Percentiles rank a stretch among this genome's conserved stretches.
phyloP scores from a whole-genome alignment of 2,329 filamentous ascomycete genomes.

The Thielaviopsis musarum region DNA sequence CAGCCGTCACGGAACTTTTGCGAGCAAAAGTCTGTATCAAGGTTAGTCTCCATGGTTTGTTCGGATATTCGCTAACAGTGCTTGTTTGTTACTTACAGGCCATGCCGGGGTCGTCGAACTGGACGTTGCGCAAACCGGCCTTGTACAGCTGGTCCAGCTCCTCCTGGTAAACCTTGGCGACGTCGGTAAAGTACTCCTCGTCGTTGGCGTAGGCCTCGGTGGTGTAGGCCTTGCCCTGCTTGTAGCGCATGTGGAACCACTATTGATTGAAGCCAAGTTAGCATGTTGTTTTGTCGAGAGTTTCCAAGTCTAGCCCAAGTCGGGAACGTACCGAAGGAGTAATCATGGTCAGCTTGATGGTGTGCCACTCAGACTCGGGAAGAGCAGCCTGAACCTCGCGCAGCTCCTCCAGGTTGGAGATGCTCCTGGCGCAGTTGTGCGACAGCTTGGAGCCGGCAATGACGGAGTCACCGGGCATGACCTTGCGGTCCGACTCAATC shows the following conservation, averaged over 20 bases:
- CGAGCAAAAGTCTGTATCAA: slow-evolving; percentile 49
- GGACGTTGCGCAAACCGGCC: slow-evolving; percentile 46
- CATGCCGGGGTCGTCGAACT: slow-evolving; percentile 51
- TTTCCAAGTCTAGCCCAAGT: slow-evolving; percentile 20
- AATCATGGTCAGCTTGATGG: slow-evolving; percentile 38
- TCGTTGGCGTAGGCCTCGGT: slow-evolving; percentile 16
- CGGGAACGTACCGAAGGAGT: slow-evolving; percentile 23
- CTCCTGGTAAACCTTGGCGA: slow-evolving; percentile 47
- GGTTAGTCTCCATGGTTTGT: slow-evolving; percentile 3
- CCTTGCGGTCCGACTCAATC: slow-evolving; percentile 34
- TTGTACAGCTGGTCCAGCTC: slow-evolving; percentile 45
- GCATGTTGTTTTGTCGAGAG: neutral
- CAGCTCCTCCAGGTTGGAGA: slow-evolving; percentile 34
- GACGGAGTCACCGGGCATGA: slow-evolving; percentile 40
- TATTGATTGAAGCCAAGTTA: slow-evolving; percentile 8
- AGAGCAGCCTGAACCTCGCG: slow-evolving; percentile 28
- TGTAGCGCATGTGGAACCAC: slow-evolving; percentile 18
- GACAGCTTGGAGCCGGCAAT: slow-evolving; percentile 31
- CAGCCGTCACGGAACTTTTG: slow-evolving; percentile 55
- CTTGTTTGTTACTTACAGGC: slow-evolving; percentile 32
- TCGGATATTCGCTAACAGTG: neutral
- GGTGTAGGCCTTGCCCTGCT: slow-evolving; percentile 16
- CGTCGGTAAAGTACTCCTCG: slow-evolving; percentile 45
- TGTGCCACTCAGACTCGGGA: slow-evolving; percentile 30
- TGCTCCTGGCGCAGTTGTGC: slow-evolving; percentile 25